These are phyloP conservation scores for Penicillium sp. DNA, from an alignment of 2,329 filamentous ascomycete species.

Conservation along the genomic window DNA sequence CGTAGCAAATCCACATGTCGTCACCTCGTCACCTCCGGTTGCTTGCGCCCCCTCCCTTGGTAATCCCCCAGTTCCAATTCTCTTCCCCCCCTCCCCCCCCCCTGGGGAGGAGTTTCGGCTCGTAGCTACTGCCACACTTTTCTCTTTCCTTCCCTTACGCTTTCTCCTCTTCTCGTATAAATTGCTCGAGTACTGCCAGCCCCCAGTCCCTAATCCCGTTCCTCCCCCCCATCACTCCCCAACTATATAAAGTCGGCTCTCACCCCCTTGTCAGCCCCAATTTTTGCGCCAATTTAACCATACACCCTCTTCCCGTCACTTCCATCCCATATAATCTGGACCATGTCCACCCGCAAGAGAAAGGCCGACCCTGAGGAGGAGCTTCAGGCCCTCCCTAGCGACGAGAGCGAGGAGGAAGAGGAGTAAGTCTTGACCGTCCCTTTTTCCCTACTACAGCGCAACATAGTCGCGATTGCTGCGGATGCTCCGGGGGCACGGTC, in stretches of 20 bases:
- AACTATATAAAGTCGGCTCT: constrained; percentile 40
- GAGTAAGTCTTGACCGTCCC: constrained; percentile 42
- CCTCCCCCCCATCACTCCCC: constrained; percentile 16
- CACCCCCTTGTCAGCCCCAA: constrained; percentile 30
- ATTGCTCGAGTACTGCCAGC: constrained; percentile 24
- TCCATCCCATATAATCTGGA: constrained; percentile 8
- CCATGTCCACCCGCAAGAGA: constrained; percentile 54
- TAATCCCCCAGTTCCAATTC: not conserved
- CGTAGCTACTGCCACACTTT: constrained; percentile 17
- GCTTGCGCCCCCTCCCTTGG: constrained; percentile 17
- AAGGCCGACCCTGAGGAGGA: constrained; percentile 53
- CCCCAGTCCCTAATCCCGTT: constrained; percentile 20
- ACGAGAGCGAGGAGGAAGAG: constrained; percentile 54
- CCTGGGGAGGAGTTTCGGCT: constrained; percentile 12
- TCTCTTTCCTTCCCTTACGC: constrained; percentile 14
- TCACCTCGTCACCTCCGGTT: constrained; percentile 26
- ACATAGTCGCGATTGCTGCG: not conserved
- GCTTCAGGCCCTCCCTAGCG: constrained; percentile 51
- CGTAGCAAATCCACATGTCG: constrained; percentile 15
- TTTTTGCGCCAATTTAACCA: not conserved
- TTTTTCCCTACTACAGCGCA: not conserved
- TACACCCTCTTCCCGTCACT: constrained; percentile 28
- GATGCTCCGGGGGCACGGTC: not conserved
- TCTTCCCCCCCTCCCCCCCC: not conserved
- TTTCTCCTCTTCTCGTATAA: constrained; percentile 7